Conservation (phyloP, 1,284 basidiomycete species). For the Puccinia novopanici region DNA sequence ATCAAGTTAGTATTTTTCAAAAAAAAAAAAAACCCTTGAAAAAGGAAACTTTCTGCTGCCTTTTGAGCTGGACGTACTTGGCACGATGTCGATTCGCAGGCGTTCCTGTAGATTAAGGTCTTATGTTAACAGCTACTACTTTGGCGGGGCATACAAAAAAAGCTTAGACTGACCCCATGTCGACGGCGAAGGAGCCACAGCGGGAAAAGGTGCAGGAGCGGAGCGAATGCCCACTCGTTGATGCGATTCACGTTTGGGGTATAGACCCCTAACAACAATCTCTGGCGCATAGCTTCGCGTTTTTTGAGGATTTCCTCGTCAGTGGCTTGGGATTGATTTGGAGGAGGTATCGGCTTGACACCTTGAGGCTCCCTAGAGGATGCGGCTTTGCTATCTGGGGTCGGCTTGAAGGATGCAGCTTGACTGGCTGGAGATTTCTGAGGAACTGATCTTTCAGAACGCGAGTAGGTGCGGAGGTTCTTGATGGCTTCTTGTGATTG, state of each 20-base stretch:
- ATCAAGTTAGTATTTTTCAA: neutral
- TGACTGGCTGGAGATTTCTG: no score
- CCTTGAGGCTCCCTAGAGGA: no score
- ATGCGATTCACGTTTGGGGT: neutral
- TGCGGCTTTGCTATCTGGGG: no score
- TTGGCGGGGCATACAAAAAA: neutral
- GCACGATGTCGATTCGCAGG: conserved; percentile 36
- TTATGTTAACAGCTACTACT: neutral
- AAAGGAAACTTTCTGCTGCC: no score
- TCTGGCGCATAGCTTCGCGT: conserved; percentile 13
- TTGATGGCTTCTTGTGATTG: no score
- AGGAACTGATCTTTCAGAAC: no score
- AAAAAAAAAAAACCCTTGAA: neutral
- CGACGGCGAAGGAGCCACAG: neutral
- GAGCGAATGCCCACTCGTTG: conserved; percentile 15
- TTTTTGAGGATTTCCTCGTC: no score
- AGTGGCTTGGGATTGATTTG: no score
- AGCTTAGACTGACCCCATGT: conserved; percentile 20
- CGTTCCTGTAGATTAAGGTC: conserved; percentile 24
- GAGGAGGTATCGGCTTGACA: no score
- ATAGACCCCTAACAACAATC: conserved; percentile 21
- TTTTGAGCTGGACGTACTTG: conserved; percentile 21
- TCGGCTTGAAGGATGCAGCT: no score
- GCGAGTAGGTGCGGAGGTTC: no score
- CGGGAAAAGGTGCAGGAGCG: conserved; percentile 27